These are phyloP conservation scores for Globisporangium cystogenes DNA, from an alignment of 352 stramenopile genomes.

Conservation along the genomic window DNA sequence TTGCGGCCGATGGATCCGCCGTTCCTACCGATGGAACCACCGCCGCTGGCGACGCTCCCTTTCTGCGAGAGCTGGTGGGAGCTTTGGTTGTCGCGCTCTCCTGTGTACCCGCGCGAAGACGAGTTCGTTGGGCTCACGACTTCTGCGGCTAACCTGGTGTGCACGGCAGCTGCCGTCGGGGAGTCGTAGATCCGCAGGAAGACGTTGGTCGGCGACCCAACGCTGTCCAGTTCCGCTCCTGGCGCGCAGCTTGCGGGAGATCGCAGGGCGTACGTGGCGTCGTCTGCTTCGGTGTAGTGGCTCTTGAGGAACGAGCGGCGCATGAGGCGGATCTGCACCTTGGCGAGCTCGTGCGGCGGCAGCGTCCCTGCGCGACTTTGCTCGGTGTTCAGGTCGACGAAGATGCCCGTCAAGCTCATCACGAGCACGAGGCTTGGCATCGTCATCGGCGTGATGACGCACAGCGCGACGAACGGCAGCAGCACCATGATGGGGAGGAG, in stretches of 20 bases:
- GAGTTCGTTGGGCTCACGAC: slow-evolving; percentile 12
- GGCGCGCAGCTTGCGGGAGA: not conserved
- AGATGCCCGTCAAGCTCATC: slow-evolving; percentile 84
- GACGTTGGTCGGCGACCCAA: slow-evolving; percentile 37
- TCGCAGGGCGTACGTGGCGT: not conserved
- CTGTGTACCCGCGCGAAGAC: not conserved
- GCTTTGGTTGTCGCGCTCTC: not conserved
- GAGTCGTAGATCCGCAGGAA: slow-evolving; percentile 76
- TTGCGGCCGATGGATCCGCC: not conserved
- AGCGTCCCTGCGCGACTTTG: slow-evolving; percentile 9
- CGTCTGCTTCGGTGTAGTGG: slow-evolving; percentile 42
- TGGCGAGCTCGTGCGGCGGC: slow-evolving; percentile 39
- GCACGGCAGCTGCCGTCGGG: slow-evolving; percentile 29
- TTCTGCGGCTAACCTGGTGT: slow-evolving; percentile 16
- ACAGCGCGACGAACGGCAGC: slow-evolving; percentile 58
- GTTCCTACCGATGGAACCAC: not conserved
- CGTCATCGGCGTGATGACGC: slow-evolving; percentile 77
- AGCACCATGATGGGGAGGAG: slow-evolving; percentile 60
- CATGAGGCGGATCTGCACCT: slow-evolving; percentile 66
- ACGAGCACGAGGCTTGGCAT: slow-evolving; percentile 86
- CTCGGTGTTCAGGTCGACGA: slow-evolving; percentile 67
- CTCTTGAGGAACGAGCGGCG: slow-evolving; percentile 64
- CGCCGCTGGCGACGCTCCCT: not conserved
- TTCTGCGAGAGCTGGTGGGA: slow-evolving; percentile 3
- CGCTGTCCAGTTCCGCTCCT: not conserved